These are phyloP conservation scores for Backusella macrospora DNA, from an alignment of 192 early-diverging fungal species.

Conservation along the genomic window DNA sequence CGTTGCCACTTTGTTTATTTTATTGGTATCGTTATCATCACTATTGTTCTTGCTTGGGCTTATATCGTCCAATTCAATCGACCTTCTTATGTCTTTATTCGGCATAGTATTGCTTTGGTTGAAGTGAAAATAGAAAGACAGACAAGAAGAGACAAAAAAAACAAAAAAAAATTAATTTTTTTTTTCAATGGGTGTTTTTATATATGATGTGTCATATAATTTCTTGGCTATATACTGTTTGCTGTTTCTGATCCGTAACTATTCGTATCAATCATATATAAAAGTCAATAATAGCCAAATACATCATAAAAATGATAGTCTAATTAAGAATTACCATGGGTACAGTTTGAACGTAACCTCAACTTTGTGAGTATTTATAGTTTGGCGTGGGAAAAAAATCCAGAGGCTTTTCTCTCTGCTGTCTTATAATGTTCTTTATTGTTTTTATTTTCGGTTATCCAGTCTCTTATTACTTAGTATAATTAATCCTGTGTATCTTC, in stretches of 20 bases:
- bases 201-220: neutral
- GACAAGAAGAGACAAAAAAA: neutral
- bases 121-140: neutral
- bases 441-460: too few species aligned
- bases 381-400: too few species aligned
- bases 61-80: conserved; percentile 9
- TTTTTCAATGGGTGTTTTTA: neutral
- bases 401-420: too few species aligned
- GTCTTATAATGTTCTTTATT: too few species aligned
- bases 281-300: conserved; percentile 10
- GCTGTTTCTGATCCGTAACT: neutral
- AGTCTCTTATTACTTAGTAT: too few species aligned
- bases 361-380: too few species aligned
- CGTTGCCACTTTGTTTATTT: neutral
- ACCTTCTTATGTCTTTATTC: neutral
- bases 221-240: neutral
- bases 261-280: neutral
- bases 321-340: too few species aligned
- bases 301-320: neutral
- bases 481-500: neutral
- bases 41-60: neutral
- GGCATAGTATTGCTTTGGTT: neutral
- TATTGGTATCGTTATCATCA: neutral
- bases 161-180: neutral
- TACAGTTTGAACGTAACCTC: too few species aligned